Evolutionary conservation across 2,329 filamentous ascomycete species (phyloP), one percentile per base, ranked within the genome.

Genomic region (Pleochaeta shiraiana): DNA sequence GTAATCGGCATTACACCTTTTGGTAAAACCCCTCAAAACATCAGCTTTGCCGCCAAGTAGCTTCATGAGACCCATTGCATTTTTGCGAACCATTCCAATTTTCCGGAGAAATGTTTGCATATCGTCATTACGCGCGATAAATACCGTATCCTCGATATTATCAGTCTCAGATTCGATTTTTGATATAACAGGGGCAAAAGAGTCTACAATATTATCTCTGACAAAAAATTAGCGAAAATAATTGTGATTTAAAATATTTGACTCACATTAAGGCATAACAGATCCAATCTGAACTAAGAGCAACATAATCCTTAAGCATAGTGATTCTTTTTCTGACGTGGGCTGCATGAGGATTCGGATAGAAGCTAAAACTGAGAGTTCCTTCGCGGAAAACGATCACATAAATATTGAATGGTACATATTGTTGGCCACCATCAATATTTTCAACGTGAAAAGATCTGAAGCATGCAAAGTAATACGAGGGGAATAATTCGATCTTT

Each of bases 391-490:
- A 97, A 28, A 98, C 93, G 62, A 98, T 84, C 66, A 95, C 93
- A 73, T 97, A 98, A 64, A 95, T 87, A 74, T 97, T 95, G 77
- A 95, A 90, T 0, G 93, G 91, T 71, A 95, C 90, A 71, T 95
- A 87, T 72, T 95, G 95, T 65, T 88, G 83, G 62, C 86, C 85
- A 37, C 85, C 81, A 69, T 88, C 86, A 69, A 95, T 87, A 68
- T 89, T 79, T 64, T 92, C 87, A 11, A 82, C 76, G 69, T 83
- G 87, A 78, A 97, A 98, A 1, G 91, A 95, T 64, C 92, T 85
- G 81, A 97, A 98, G 74, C 89, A 95, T 63, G 95, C 89, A 74
- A 98, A 97, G 76, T 98, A 98, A 77, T 98, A 98, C 50, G 90
- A 90, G 28, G 89, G 88, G 77, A 98, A 98, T 28, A 98, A 81